Base-by-base conservation (phyloP, 2,329 filamentous ascomycete genomes). In the Byssoonygena ceratinophila region DNA sequence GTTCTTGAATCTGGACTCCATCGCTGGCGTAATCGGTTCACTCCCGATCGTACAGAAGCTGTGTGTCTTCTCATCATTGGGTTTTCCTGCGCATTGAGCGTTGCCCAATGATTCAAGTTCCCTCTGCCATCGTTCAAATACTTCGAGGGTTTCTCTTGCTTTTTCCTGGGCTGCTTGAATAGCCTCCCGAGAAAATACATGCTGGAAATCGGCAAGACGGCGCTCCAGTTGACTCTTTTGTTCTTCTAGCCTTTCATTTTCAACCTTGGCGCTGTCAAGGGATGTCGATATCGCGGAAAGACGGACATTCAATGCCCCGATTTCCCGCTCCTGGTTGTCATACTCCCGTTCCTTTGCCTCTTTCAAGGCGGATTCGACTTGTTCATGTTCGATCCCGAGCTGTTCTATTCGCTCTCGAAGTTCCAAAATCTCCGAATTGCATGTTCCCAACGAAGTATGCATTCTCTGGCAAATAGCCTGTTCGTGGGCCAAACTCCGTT, bases 11-110 rank as follows among this genome's bases (percentile, higher is more conserved):
- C 70, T 63, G 3, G 65, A 66, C 53, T 65, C 64, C 51, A 65
- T 69, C 27, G 68, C 63, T 1, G 72, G 72, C 1, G 72, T 74
- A 32, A 74, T 67, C 2, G 72, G 69, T 23, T 68, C 68, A 47
- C 65, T 70, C 25, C 61, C 66, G 48, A 59, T 49, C 12, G 48
- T 39, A 16, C 46, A 53, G 31, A 58, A 60, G 16, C 46, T 53
- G 23, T 47, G 44, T 6, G 23, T 40, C 14, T 50, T 34, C 5
- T 51, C 60, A 56, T 12, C 54, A 59, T 16, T 57, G 53, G 41
- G 65, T 62, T 14, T 61, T 65, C 50, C 32, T 14, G 43, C 12
- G 53, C 16, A 27, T 6, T 34, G 32, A 32, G 16, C 14, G 6
- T 61, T 54, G 46, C 64, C 55, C 32, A 57, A 27, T 14, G 52